These are phyloP conservation scores for Gossypium ekmanianum DNA, from an alignment of 345 rosid species.

Conservation along the genomic window DNA sequence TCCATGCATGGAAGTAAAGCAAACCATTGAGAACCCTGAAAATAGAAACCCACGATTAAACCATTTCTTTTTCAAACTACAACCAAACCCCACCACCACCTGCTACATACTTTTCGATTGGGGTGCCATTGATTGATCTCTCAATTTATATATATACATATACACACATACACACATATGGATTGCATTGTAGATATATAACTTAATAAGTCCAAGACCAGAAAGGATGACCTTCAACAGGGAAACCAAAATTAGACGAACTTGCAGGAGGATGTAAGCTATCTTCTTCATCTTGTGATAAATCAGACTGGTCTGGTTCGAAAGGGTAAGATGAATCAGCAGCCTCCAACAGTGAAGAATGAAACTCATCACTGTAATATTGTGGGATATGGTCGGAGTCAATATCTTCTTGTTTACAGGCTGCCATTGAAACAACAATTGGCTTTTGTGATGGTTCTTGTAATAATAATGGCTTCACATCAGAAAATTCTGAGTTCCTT, in stretches of 20 bases:
- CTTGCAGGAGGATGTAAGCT: slow-evolving; percentile 36
- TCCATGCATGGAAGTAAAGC: background rate
- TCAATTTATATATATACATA: background rate
- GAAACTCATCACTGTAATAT: slow-evolving; percentile 18
- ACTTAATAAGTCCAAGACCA: slow-evolving; percentile 53
- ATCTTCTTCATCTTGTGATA: slow-evolving; percentile 61
- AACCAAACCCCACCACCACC: background rate
- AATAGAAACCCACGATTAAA: slow-evolving; percentile 12
- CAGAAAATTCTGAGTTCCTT: no score
- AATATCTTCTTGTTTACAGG: no score
- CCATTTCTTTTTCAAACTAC: no score
- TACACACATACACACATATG: background rate
- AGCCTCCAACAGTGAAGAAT: slow-evolving; percentile 15
- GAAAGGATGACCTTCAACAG: slow-evolving; percentile 45
- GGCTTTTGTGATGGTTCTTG: no score
- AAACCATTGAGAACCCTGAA: slow-evolving; percentile 14
- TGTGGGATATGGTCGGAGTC: no score
- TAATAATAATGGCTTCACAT: no score
- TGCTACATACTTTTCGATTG: background rate
- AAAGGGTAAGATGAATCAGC: no score
- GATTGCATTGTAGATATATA: no score
- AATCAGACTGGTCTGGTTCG: slow-evolving; percentile 39
- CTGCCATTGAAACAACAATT: no score
- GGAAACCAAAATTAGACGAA: slow-evolving; percentile 44
- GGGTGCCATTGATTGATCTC: slow-evolving; percentile 15